Evolutionary conservation across 768 basidiomycete genomes (phyloP).

Genomic region (Lactarius indigo): DNA sequence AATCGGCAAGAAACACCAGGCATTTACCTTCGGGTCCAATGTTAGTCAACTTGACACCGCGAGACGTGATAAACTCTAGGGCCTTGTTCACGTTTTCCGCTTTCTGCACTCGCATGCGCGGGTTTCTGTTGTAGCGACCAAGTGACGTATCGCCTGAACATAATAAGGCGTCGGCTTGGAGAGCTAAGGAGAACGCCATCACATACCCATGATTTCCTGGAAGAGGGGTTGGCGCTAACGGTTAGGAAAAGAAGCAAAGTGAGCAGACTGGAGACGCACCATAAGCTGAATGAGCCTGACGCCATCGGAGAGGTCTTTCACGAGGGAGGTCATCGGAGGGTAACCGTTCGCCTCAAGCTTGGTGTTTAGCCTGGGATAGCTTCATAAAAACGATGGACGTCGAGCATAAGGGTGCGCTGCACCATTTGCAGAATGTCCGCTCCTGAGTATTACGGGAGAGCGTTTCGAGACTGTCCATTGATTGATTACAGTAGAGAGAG

Average conservation of each 20-base stretch:
- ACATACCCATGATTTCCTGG: conserved; percentile 94
- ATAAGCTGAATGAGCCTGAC: conserved; percentile 93
- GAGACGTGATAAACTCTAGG: conserved; percentile 88
- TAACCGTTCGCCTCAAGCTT: conserved; percentile 85
- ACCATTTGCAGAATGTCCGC: conserved; percentile 91
- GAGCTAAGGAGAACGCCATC: conserved; percentile 4
- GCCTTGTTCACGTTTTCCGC: conserved; percentile 99
- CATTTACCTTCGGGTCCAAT: conserved; percentile 88
- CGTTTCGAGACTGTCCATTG: conserved; percentile 58
- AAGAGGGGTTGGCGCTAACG: background rate
- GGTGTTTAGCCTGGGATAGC: conserved; percentile 77
- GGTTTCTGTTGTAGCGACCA: conserved; percentile 89
- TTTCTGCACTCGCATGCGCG: conserved; percentile 91
- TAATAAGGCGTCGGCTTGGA: conserved; percentile 6
- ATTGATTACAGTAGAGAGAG: background rate
- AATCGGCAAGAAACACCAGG: conserved; percentile 2
- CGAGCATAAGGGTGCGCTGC: conserved; percentile 18
- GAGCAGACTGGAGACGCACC: conserved; percentile 41
- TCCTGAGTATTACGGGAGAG: conserved; percentile 49
- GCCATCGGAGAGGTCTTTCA: conserved; percentile 90
- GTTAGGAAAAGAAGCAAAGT: conserved; percentile 4
- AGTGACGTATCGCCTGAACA: conserved; percentile 78
- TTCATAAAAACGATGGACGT: conserved; percentile 17
- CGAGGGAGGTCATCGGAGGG: conserved; percentile 85
- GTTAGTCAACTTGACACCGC: conserved; percentile 95